Percentiles rank a stretch among this genome's conserved stretches.
Evolutionary conservation across 352 stramenopile species (phyloP).

Genomic region (Pythium sukuiense): DNA sequence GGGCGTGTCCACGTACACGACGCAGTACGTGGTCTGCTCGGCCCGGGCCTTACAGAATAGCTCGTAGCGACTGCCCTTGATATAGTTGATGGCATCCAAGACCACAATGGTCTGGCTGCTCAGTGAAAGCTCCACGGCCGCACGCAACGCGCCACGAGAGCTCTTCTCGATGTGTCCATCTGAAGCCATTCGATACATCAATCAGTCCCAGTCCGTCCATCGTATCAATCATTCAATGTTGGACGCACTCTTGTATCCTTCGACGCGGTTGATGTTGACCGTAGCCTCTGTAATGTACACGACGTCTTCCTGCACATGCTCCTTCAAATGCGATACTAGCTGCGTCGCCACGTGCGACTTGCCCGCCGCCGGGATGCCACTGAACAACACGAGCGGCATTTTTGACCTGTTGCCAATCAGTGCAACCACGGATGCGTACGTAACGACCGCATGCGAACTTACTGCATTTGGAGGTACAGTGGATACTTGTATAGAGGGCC

Average conservation of each 20-base stretch:
- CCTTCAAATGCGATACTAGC: conserved; percentile 46
- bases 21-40: conserved; percentile 89
- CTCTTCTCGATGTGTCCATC: conserved; percentile 68
- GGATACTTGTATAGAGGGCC: no score
- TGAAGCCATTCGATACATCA: background rate
- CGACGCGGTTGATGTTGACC: conserved; percentile 57
- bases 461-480: no score
- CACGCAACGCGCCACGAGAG: conserved; percentile 63
- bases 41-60: conserved; percentile 94
- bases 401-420: background rate
- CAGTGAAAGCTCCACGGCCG: conserved; percentile 60
- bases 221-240: background rate
- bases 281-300: conserved; percentile 57
- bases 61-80: conserved; percentile 95
- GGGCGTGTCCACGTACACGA: conserved; percentile 81
- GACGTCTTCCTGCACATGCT: conserved; percentile 43
- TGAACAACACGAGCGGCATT: conserved; percentile 81
- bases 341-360: conserved; percentile 62
- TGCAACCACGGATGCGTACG: conserved; percentile 17
- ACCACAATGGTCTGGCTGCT: conserved; percentile 82
- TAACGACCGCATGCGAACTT: background rate
- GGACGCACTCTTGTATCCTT: conserved; percentile 60
- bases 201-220: background rate
- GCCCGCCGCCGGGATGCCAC: conserved; percentile 63
- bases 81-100: conserved; percentile 94